Base-by-base conservation (phyloP, 2,329 filamentous ascomycete genomes). In the Venturia effusa region DNA sequence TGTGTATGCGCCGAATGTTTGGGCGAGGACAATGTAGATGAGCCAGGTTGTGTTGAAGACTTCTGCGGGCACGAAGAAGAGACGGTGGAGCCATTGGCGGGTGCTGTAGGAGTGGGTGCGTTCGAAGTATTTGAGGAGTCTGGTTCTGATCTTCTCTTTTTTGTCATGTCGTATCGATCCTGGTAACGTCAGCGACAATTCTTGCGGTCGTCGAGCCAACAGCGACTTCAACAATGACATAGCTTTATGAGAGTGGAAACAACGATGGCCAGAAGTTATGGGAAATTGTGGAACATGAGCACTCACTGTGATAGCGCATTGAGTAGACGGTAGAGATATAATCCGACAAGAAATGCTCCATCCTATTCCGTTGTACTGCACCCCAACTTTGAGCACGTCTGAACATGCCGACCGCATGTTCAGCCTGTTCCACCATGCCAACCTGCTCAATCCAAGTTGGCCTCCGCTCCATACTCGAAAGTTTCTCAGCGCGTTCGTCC, bases 31-130 rank as follows among this genome's bases (percentile, higher is more conserved):
- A 10, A 64, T 51, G 24, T 64, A 64, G 13, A 59, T 27, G 7
- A 65, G 41, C 61, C 61, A 65, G 15, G 27, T 30, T 39, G 34
- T 48, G 32, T 65, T 65, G 51, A 61, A 41, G 8, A 57, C 4
- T 30, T 65, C 64, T n/a, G 41, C 27, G 15, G 64, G 64, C 4
- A 57, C 60, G 40, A 65, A 65, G 13, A 65, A 64, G 27, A 63
- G 39, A 17, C 48, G 40, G 19, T 65, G 32, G 13, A 45, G 22
- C 64, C 64, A 65, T 61, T 64, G 61, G 4, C 64, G 61, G 10
- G 37, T 55, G 10, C 32, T 39, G 27, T 39, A 51, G 27, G 63
- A 24, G n/a, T 59, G 64, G 22, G 63, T 27, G 10, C 19, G 19
- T 32, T 51, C n/a, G 19, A 65, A 51, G 24, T 48, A 30, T 39